Evolutionary conservation across 139 green algal species (phyloP), one percentile per base, ranked within the genome.

Genomic region (Klebsormidium nitens): DNA sequence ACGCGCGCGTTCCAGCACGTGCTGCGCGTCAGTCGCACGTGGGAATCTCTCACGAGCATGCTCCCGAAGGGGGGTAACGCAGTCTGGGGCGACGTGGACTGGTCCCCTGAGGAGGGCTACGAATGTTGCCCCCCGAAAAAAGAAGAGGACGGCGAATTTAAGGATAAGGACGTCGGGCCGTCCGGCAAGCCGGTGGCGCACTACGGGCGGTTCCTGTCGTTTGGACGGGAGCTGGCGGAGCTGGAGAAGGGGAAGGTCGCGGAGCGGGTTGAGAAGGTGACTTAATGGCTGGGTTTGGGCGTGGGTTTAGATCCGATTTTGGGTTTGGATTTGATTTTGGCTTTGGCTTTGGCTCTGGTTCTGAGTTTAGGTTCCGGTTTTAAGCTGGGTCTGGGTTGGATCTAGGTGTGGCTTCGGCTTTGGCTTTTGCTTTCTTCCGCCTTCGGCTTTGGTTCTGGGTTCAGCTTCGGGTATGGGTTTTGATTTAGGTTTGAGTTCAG

Each of bases 61-160:
- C 73, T 93, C 68, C 89, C 89, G 39, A 81, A 85, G 28, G 87
- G 88, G 0, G 89, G 88, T 35, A 34, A 81, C 2, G 66, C 52
- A 34, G 82, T 93, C 46, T 95, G 89, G 89, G 88, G 89, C 68
- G 87, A 52, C 26, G n/a, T 72, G n/a, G 46, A 72, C 42, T 77
- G 62, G 58, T 56, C 72, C 5, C 65, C 72, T 1, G 72, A 80
- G n/a, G 59, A 80, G 17, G 59, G 19, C 28, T 59, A 44, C 23
- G 28, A 63, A 2, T 75, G 67, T 46, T 67, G n/a, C 59, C 3
- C 28, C 8, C 14, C 4, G 32, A 38, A 62, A 5, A 71, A 71
- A n/a, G n/a, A n/a, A n/a, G n/a, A n/a, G n/a, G n/a, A n/a, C n/a
- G n/a, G n/a, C n/a, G n/a, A n/a, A n/a, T n/a, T n/a, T n/a, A n/a